Evolutionary conservation across 2,329 filamentous ascomycete genomes (phyloP).

Genomic region (Diaporthe amygdali): DNA sequence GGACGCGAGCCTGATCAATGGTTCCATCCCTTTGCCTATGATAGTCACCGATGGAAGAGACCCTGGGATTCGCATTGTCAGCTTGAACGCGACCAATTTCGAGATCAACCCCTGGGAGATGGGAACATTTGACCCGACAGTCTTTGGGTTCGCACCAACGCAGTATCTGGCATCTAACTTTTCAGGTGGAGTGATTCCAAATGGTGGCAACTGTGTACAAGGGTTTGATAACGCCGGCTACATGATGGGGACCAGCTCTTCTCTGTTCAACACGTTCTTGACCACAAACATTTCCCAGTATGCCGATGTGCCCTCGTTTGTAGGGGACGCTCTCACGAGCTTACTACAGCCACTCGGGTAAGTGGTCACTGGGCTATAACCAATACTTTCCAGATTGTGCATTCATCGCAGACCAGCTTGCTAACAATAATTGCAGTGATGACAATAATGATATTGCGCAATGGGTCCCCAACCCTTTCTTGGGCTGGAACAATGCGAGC

Average conservation of each 20-base stretch:
- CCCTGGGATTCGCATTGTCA: slow-evolving; percentile 48
- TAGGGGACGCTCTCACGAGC: slow-evolving; percentile 55
- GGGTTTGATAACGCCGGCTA: slow-evolving; percentile 86
- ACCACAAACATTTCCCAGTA: slow-evolving; percentile 62
- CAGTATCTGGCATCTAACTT: slow-evolving; percentile 66
- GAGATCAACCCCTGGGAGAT: slow-evolving; percentile 72
- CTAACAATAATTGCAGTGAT: slow-evolving; percentile 34
- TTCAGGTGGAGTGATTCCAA: slow-evolving; percentile 57
- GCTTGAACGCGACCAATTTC: slow-evolving; percentile 64
- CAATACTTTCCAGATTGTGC: not conserved
- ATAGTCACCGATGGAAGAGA: slow-evolving; percentile 54
- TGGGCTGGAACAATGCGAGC: slow-evolving; percentile 52
- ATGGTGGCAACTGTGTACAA: slow-evolving; percentile 66
- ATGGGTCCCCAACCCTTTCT: slow-evolving; percentile 66
- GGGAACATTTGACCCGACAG: slow-evolving; percentile 65
- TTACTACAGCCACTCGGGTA: slow-evolving; percentile 59
- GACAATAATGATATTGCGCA: slow-evolving; percentile 54
- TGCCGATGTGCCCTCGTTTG: slow-evolving; percentile 48
- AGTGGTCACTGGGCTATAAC: not conserved
- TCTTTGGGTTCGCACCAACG: slow-evolving; percentile 64
- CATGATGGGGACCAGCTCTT: slow-evolving; percentile 84
- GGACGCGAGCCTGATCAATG: slow-evolving; percentile 47
- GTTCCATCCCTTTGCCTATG: slow-evolving; percentile 53
- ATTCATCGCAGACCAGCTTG: too few relatives aligned
- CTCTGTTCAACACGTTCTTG: slow-evolving; percentile 82